Base-by-base conservation (phyloP, 306 rosid genomes). In the Inga leiocalycina region DNA sequence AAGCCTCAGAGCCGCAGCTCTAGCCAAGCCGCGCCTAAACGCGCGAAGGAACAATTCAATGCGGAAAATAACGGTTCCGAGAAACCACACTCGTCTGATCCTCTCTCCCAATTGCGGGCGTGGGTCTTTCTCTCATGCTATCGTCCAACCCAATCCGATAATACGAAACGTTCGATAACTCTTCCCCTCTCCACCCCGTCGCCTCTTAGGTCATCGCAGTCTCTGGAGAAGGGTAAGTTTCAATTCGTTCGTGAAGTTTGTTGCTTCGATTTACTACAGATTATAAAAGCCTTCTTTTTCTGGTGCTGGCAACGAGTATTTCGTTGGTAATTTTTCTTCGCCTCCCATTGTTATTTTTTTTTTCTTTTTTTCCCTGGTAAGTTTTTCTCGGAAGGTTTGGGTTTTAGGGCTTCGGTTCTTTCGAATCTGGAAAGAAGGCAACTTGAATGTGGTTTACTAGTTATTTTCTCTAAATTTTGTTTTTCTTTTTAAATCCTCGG, bases 61-160 rank as follows among this genome's bases (percentile, higher is more conserved):
- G 89, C 39, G 79, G 81, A 86, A 84, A 82, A 80, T 84, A 84
- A 86, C 91, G 93, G 93, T 84, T 88, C 84, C 65, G 78, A 77
- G 82, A 59, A 87, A 74, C 85, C 85, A 80, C 89, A 82, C 78
- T 89, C 86, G 84, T 86, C 86, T 83, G 81, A 86, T 88, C 88
- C 77, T 82, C 81, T 73, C 76, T 72, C 76, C 65, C 76, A 37
- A 44, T 68, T 64, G 82, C 46, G 80, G 54, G 81, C 45, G 73
- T 64, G 71, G 48, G 54, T 72, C 74, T 75, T 44, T 79, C 88
- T 32, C 65, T 76, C 69, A 13, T 15, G 41, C 85, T 66, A 41
- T 57, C 83, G 24, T 78, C 80, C 34, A 89, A 62, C 12, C 79
- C 85, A 76, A 79, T 85, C 80, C 71, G 74, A 82, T 88, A 83